These are phyloP conservation scores for Penicillium silybi DNA, from an alignment of 495 filamentous ascomycete species.

Conservation along the genomic window DNA sequence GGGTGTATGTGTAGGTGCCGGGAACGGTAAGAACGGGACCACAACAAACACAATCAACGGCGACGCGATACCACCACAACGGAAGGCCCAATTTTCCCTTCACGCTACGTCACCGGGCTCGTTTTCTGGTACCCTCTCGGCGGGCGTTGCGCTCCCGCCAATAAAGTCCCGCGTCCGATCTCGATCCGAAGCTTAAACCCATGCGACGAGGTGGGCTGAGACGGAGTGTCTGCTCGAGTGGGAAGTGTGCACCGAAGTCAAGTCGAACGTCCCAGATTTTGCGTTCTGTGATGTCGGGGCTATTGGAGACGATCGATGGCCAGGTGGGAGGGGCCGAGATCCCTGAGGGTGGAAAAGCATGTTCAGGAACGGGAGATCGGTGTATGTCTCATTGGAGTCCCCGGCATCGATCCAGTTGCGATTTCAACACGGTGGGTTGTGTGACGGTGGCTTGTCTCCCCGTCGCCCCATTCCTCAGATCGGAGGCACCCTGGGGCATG, in stretches of 20 bases:
- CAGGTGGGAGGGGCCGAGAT: background rate
- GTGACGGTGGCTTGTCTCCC: conserved; percentile 14
- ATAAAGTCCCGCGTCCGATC: conserved; percentile 23
- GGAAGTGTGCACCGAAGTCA: conserved; percentile 8
- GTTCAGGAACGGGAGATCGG: background rate
- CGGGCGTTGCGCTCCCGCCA: conserved; percentile 16
- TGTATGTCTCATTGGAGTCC: background rate
- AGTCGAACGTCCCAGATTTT: background rate
- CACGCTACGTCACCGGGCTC: conserved; percentile 4
- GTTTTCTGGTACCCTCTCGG: background rate
- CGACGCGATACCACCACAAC: background rate
- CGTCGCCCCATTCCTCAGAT: conserved; percentile 13
- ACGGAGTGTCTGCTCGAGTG: conserved; percentile 14
- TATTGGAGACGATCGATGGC: background rate
- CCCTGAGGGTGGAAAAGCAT: background rate
- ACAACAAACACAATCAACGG: too few species aligned
- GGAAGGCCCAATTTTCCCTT: conserved; percentile 1
- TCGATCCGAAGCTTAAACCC: conserved; percentile 29
- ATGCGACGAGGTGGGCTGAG: conserved; percentile 4
- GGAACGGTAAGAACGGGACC: conserved; percentile 27
- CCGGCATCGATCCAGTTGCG: conserved; percentile 13
- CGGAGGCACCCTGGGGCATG: background rate
- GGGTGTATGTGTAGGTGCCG: conserved; percentile 20
- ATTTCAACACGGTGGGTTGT: conserved; percentile 10
- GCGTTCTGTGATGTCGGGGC: background rate